A percentile compares a stretch with the other conserved stretches of the same genome.
These are phyloP conservation scores for Chamaenerion angustifolium DNA, from an alignment of 345 rosid species.

Conservation along the genomic window DNA sequence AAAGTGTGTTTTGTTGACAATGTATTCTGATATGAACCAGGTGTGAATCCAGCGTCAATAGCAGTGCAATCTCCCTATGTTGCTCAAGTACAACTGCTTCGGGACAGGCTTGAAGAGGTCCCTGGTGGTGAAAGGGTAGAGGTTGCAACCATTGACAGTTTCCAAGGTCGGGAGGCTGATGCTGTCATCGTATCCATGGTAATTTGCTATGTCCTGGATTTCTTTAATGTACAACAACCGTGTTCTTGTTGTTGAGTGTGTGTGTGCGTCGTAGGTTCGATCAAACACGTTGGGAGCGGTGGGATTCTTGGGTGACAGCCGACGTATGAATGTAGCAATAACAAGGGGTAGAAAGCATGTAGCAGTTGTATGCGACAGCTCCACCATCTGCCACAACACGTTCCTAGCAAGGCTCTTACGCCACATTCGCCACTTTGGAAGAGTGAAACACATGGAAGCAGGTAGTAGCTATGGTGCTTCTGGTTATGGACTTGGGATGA, in stretches of 20 bases:
- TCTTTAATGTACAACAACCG: neutral
- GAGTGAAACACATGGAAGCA: slow-evolving; percentile 80
- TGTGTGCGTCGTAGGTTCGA: slow-evolving; percentile 34
- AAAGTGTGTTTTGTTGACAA: neutral
- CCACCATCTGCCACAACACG: slow-evolving; percentile 88
- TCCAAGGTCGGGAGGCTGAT: slow-evolving; percentile 96
- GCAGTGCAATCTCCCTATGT: slow-evolving; percentile 96
- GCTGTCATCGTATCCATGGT: slow-evolving; percentile 97
- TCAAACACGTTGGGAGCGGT: slow-evolving; percentile 81
- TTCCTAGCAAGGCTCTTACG: slow-evolving; percentile 80
- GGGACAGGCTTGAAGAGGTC: slow-evolving; percentile 72
- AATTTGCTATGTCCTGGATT: slow-evolving; percentile 4
- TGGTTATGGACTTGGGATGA: slow-evolving; percentile 52
- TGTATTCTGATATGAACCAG: slow-evolving; percentile 20
- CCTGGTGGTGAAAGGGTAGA: slow-evolving; percentile 77
- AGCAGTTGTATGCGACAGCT: slow-evolving; percentile 87
- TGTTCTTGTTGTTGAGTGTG: neutral
- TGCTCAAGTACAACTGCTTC: slow-evolving; percentile 86
- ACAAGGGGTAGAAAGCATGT: slow-evolving; percentile 83
- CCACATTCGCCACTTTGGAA: slow-evolving; percentile 75
- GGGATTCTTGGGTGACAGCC: slow-evolving; percentile 84
- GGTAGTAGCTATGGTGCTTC: slow-evolving; percentile 52
- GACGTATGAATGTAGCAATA: slow-evolving; percentile 85
- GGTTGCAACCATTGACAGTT: slow-evolving; percentile 92
- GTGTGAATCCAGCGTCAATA: slow-evolving; percentile 66